phyloP scores from a whole-genome alignment of 2,329 filamentous ascomycete genomes.

The Corynespora cassiicola region DNA sequence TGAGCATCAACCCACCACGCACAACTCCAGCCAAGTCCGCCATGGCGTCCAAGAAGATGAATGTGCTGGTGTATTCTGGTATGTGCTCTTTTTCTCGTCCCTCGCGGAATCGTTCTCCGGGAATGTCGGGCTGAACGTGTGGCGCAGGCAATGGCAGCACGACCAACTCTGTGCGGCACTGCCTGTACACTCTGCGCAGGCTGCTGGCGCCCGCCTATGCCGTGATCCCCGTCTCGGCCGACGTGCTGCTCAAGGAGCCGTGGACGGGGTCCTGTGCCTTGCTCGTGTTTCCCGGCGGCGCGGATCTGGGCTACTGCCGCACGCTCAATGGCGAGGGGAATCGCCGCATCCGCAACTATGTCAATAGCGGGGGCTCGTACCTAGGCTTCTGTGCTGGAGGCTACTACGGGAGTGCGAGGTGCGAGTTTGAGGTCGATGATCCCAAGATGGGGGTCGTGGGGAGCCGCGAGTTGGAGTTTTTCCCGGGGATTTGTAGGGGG shows the following conservation, averaged over 20 bases:
- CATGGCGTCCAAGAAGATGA: conserved; percentile 78
- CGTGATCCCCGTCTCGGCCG: conserved; percentile 81
- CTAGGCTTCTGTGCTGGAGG: conserved; percentile 93
- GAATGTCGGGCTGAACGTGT: background rate
- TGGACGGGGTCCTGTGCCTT: conserved; percentile 88
- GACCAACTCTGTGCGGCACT: conserved; percentile 86
- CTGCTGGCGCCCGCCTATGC: conserved; percentile 91
- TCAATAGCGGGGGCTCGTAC: conserved; percentile 83
- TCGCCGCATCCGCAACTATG: conserved; percentile 80
- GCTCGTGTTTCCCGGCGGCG: conserved; percentile 90
- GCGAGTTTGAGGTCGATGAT: conserved; percentile 92
- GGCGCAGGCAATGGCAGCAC: conserved; percentile 80
- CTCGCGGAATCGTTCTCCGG: background rate
- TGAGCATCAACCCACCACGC: conserved; percentile 20
- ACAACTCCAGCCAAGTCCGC: too few species aligned
- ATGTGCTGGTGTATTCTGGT: conserved; percentile 94
- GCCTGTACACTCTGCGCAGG: conserved; percentile 82
- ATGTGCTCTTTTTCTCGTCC: conserved; percentile 24
- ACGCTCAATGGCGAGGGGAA: conserved; percentile 89
- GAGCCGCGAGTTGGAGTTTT: conserved; percentile 84
- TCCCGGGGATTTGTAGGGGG: conserved; percentile 83
- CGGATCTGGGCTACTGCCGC: conserved; percentile 90
- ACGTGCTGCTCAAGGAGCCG: conserved; percentile 85
- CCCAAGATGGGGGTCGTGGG: conserved; percentile 84
- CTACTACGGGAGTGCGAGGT: conserved; percentile 82